Evolutionary conservation across 2,329 filamentous ascomycete genomes (phyloP).

Genomic region (Colletotrichum filicis): DNA sequence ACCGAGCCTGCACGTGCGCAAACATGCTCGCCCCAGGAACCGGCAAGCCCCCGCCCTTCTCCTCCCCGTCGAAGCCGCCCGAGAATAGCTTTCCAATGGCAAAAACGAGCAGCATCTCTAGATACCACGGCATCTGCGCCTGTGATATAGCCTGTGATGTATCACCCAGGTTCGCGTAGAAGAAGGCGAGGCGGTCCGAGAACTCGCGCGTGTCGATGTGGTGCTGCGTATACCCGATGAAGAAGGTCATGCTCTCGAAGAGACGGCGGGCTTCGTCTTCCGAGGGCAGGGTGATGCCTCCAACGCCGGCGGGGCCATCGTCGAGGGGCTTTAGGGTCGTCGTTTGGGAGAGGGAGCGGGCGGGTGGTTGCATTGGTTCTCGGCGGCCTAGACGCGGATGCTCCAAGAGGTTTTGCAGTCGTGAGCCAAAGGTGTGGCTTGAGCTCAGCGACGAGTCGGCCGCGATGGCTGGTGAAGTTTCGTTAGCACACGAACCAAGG

Average conservation of each 20-base stretch:
- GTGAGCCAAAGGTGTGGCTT: slow-evolving; percentile 36
- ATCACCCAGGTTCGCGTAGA: slow-evolving; percentile 13
- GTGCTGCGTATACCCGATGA: slow-evolving; percentile 40
- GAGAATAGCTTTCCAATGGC: slow-evolving; percentile 32
- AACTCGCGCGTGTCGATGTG: slow-evolving; percentile 40
- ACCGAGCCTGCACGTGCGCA: background rate
- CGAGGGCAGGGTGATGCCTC: slow-evolving; percentile 20
- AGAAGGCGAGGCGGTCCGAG: slow-evolving; percentile 28
- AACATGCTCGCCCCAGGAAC: slow-evolving; percentile 23
- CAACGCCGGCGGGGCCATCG: background rate
- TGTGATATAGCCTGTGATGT: background rate
- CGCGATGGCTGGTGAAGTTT: slow-evolving; percentile 25
- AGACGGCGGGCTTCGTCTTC: slow-evolving; percentile 36
- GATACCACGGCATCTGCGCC: slow-evolving; percentile 23
- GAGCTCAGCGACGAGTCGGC: slow-evolving; percentile 35
- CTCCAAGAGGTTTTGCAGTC: slow-evolving; percentile 36
- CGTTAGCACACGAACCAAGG: no score
- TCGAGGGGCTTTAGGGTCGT: background rate
- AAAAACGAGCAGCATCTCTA: slow-evolving; percentile 30
- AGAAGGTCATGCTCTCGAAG: slow-evolving; percentile 37
- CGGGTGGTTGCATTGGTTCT: background rate
- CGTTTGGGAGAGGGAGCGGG: background rate
- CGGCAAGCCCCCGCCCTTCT: background rate
- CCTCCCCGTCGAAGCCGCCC: slow-evolving; percentile 4
- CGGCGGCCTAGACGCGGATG: slow-evolving; percentile 29